These are phyloP conservation scores for Ophiostoma sp. DNA, from an alignment of 2,329 filamentous ascomycete genomes.

Conservation along the genomic window DNA sequence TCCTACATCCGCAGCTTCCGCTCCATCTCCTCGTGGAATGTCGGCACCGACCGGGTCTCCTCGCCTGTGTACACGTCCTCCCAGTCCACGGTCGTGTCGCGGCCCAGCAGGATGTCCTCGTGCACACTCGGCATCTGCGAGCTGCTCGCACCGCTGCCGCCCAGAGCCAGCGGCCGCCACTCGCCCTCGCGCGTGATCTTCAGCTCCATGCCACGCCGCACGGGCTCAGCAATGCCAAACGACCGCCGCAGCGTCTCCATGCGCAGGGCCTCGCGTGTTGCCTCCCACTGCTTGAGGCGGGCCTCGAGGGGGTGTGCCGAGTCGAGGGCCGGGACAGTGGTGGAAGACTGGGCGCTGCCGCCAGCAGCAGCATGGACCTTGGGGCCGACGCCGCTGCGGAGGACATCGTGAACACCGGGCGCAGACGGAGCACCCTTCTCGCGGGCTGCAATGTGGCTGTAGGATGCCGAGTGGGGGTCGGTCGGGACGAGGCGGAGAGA, in stretches of 20 bases:
- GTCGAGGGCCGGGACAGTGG: constrained; percentile 43
- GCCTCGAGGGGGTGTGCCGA: constrained; percentile 85
- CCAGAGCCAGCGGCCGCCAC: constrained; percentile 69
- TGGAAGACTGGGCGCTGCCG: constrained; percentile 41
- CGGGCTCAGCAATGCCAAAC: constrained; percentile 88
- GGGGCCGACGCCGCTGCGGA: constrained; percentile 76
- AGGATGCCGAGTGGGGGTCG: constrained; percentile 58
- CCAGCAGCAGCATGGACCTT: constrained; percentile 43
- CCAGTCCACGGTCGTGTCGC: constrained; percentile 75
- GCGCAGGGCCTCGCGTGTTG: constrained; percentile 79
- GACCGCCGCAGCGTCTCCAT: constrained; percentile 82
- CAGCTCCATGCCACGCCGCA: constrained; percentile 90
- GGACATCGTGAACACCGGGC: constrained; percentile 86
- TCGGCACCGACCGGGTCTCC: constrained; percentile 62
- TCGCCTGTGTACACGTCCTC: constrained; percentile 87
- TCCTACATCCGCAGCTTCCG: constrained; percentile 69
- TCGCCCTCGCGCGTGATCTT: constrained; percentile 75
- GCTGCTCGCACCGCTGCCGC: constrained; percentile 43
- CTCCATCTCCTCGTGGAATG: constrained; percentile 92
- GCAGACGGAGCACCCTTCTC: constrained; percentile 77
- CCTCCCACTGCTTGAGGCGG: constrained; percentile 82
- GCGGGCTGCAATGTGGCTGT: constrained; percentile 53
- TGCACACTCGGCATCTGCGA: constrained; percentile 58
- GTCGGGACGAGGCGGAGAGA: constrained; percentile 84
- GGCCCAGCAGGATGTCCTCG: constrained; percentile 79